Evolutionary conservation across 352 stramenopile species (phyloP).

Genomic region (Thalassiosira hispida): DNA sequence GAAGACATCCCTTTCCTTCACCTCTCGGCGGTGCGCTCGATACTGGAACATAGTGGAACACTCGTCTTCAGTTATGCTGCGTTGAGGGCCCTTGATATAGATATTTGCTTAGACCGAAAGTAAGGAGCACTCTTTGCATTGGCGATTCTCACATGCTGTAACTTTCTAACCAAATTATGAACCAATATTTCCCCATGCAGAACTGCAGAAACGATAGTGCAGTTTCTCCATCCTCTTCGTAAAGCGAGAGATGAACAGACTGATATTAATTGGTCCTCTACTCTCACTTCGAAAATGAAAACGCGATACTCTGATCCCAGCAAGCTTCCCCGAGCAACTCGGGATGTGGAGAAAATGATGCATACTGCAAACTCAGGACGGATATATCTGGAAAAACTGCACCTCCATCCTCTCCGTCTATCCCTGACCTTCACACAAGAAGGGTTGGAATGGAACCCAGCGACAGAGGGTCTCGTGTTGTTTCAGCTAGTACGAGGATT

Average conservation of each 20-base stretch:
- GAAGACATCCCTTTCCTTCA: conserved; percentile 73
- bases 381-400: conserved; percentile 76
- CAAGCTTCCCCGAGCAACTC: conserved; percentile 35
- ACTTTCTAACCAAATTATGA: neutral
- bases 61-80: conserved; percentile 78
- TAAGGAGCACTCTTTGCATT: conserved; percentile 33
- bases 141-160: neutral
- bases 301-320: conserved; percentile 57
- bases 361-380: conserved; percentile 71
- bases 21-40: conserved; percentile 68
- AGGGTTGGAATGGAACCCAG: conserved; percentile 66
- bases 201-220: conserved; percentile 76
- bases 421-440: conserved; percentile 82
- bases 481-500: conserved; percentile 83
- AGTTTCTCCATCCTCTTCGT: conserved; percentile 70
- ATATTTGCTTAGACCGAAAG: conserved; percentile 77
- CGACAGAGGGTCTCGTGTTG: conserved; percentile 70
- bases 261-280: conserved; percentile 55
- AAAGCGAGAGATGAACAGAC: conserved; percentile 47
- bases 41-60: conserved; percentile 67
- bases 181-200: conserved; percentile 26
- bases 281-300: conserved; percentile 67
- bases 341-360: conserved; percentile 67
- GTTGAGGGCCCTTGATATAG: conserved; percentile 72
- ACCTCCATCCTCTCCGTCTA: conserved; percentile 77